Base-by-base conservation (phyloP, 495 filamentous ascomycete genomes). In the Hypoxylon fuscum region DNA sequence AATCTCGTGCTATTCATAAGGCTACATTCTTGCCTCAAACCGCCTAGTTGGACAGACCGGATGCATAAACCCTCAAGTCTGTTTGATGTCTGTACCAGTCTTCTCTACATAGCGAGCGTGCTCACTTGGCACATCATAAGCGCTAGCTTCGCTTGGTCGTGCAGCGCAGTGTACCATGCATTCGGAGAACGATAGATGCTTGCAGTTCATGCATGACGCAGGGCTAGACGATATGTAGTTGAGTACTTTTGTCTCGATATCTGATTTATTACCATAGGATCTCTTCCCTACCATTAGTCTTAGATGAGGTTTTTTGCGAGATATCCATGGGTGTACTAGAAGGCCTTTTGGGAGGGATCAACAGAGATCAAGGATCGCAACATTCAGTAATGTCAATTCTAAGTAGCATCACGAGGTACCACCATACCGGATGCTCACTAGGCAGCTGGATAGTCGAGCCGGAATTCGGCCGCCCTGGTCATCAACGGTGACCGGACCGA, bases 401-500 rank as follows among this genome's bases (percentile, higher is more conserved):
- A 1, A 51, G 49, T 55, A 38, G 25, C 34, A 60, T 52, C 50
- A 15, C 31, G n/a, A 22, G 21, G 52, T 32, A n/a, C 43, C 34
- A 51, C 45, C 37, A 43, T 21, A 48, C 25, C 20, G 18, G 51
- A 35, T 44, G 45, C 17, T 55, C 31, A 46, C 38, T 51, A 35
- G 23, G n/a, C 48, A 55, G 46, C 40, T 68, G 64, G 59, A 48
- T 46, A 49, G 43, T 53, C 63, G 63, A 57, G 45, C 63, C 57
- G 59, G 58, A 49, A 55, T 44, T 68, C 59, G 50, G 51, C 22
- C 18, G 48, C 64, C 59, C 52, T 51, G 46, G 37, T 47, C 22
- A 17, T 8, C 45, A 55, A 52, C 50, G 64, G 49, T 59, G 54
- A 22, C 44, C 64, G 64, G 64, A 42, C 64, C 64, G 64, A 68